These are phyloP conservation scores for Diaporthe eres DNA, from an alignment of 2,329 filamentous ascomycete species.

Conservation along the genomic window DNA sequence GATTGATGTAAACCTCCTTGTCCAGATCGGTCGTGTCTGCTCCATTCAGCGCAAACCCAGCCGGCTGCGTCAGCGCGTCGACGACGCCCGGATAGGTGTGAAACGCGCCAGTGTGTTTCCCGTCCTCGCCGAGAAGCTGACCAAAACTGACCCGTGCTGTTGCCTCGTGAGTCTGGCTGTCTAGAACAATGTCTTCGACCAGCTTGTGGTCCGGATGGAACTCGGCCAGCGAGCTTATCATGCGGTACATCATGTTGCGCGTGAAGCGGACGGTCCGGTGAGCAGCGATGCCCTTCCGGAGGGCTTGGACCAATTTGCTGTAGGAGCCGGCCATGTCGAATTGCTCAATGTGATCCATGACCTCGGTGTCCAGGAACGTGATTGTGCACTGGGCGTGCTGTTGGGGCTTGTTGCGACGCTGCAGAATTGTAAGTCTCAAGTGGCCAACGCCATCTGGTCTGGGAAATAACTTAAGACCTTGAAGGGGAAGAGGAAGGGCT, in stretches of 20 bases:
- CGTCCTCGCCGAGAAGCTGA: slow-evolving; percentile 41
- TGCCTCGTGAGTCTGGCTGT: slow-evolving; percentile 59
- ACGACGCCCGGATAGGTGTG: slow-evolving; percentile 72
- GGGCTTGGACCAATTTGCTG: slow-evolving; percentile 69
- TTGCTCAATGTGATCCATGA: background rate
- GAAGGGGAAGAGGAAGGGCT: background rate
- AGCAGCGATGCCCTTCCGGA: slow-evolving; percentile 71
- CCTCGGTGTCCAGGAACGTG: slow-evolving; percentile 42
- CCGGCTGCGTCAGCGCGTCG: slow-evolving; percentile 70
- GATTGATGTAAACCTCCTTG: slow-evolving; percentile 70
- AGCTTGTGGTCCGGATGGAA: slow-evolving; percentile 67
- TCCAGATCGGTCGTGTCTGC: slow-evolving; percentile 68
- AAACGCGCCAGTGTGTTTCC: slow-evolving; percentile 58
- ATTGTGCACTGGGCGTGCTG: slow-evolving; percentile 79
- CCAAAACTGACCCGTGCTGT: slow-evolving; percentile 57
- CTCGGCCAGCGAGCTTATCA: slow-evolving; percentile 69
- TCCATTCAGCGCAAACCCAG: slow-evolving; percentile 72
- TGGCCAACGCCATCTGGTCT: background rate
- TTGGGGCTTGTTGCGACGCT: slow-evolving; percentile 63
- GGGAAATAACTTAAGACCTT: background rate
- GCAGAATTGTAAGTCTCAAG: background rate
- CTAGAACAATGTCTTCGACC: slow-evolving; percentile 70
- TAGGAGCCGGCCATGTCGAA: slow-evolving; percentile 59
- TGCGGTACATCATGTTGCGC: slow-evolving; percentile 83
- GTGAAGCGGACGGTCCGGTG: slow-evolving; percentile 80